Percentiles rank a stretch among this genome's conserved stretches.
Conservation (phyloP, 2,329 filamentous ascomycete genomes). For the Plenodomus biglobosus region DNA sequence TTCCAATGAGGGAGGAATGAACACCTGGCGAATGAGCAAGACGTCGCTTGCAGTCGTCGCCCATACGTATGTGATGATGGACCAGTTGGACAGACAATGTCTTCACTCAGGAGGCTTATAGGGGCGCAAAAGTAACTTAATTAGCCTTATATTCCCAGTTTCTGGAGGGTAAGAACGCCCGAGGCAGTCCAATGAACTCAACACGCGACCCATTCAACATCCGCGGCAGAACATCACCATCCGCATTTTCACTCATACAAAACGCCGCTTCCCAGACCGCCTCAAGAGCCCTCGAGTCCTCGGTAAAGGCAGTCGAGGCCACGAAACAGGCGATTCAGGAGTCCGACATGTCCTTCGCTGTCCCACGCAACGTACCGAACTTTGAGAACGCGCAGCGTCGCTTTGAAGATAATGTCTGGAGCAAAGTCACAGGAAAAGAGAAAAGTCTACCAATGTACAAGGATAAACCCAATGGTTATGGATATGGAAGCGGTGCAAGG, state of each 20-base stretch:
- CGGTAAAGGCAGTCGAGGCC: conserved; percentile 38
- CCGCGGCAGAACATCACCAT: conserved; percentile 38
- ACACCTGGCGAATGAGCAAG: conserved; percentile 25
- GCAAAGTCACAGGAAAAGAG: conserved; percentile 60
- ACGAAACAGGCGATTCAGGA: conserved; percentile 35
- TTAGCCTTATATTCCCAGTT: neutral
- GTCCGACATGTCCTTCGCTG: conserved; percentile 47
- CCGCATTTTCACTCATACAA: conserved; percentile 37
- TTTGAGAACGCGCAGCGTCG: conserved; percentile 47
- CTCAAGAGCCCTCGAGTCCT: conserved; percentile 27
- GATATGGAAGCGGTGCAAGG: conserved; percentile 57
- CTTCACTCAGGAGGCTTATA: neutral
- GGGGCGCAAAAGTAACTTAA: neutral
- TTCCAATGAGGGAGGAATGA: conserved; percentile 21
- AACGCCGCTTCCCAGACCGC: conserved; percentile 33
- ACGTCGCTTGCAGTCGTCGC: conserved; percentile 3
- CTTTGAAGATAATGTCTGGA: conserved; percentile 48
- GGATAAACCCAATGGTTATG: conserved; percentile 87
- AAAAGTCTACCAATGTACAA: conserved; percentile 91
- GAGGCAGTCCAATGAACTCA: conserved; percentile 30
- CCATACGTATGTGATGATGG: neutral
- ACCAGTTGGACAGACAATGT: conserved; percentile 5
- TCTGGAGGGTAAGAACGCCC: neutral
- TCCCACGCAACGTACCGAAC: conserved; percentile 47
- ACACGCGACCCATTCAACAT: conserved; percentile 50